Evolutionary conservation across 805 yeast genomes (phyloP), one percentile per base, ranked within the genome.

Genomic region (Schwanniomyces polymorphus): DNA sequence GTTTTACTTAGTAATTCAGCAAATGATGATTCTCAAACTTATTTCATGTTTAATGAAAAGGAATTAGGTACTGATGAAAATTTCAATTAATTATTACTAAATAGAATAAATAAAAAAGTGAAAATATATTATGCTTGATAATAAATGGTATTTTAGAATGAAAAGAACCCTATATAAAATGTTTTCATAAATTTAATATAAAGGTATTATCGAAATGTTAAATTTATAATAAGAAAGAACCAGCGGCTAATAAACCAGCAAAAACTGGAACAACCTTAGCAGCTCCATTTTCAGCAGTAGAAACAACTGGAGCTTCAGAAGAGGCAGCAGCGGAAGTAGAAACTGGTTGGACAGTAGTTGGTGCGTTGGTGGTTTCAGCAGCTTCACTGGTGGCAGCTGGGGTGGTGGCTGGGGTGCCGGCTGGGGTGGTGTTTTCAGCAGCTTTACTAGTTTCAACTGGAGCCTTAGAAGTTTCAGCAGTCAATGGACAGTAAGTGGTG

Each of bases 401-500:
- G 23, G 29, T n/a, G n/a, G n/a, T n/a, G n/a, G n/a, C n/a, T n/a
- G n/a, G n/a, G n/a, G n/a, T n/a, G n/a, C n/a, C n/a, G n/a, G n/a
- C n/a, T n/a, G n/a, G n/a, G n/a, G n/a, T n/a, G n/a, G n/a, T 43
- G n/a, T 46, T 25, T 34, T 53, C 52, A 39, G 49, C 50, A 43
- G 49, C 46, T 40, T 44, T 40, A 12, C 47, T 27, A 18, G 45
- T 33, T 41, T 54, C 42, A 31, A 51, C 28, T 29, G 55, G 31
- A 42, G 48, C 50, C n/a, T n/a, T 21, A 5, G 23, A 21, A 17
- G 53, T 31, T 27, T 52, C 42, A 27, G 44, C 51, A 44, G 64
- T 47, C n/a, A 60, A 31, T 48, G 75, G 75, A 51, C 73, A 67
- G 60, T 59, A 69, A 33, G 70, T 64, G 43, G 69, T 61, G 61